These are phyloP conservation scores for Kalaharituber pfeilii DNA, from an alignment of 2,329 filamentous ascomycete species.

Conservation along the genomic window DNA sequence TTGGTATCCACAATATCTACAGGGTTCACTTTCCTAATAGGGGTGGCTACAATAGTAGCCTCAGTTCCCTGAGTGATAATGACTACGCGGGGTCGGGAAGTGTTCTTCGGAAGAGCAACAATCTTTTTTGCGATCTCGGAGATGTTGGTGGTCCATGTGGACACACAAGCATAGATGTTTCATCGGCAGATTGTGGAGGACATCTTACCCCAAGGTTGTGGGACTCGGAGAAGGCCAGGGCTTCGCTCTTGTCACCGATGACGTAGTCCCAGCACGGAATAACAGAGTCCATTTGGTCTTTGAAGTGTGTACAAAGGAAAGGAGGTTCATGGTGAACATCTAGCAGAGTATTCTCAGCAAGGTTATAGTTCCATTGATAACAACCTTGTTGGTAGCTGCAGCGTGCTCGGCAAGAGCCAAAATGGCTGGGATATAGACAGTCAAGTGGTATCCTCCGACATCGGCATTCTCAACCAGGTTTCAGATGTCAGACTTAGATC, in stretches of 20 bases:
- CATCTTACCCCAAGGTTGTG: conserved; percentile 56
- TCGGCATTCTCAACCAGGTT: conserved; percentile 72
- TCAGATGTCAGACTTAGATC: conserved; percentile 77
- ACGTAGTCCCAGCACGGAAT: conserved; percentile 89
- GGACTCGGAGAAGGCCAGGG: conserved; percentile 66
- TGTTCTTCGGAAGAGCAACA: conserved; percentile 84
- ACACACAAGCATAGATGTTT: too few species aligned
- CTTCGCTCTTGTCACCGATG: conserved; percentile 94
- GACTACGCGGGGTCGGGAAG: conserved; percentile 61
- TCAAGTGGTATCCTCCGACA: conserved; percentile 93
- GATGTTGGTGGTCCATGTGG: conserved; percentile 48
- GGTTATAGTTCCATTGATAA: too few species aligned
- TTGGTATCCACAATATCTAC: conserved; percentile 87
- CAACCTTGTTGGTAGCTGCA: conserved; percentile 69
- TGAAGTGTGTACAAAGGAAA: conserved; percentile 96
- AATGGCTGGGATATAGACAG: conserved; percentile 81
- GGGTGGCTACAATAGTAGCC: conserved; percentile 68
- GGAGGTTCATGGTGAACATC: conserved; percentile 80
- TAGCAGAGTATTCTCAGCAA: conserved; percentile 20
- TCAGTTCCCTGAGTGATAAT: conserved; percentile 92
- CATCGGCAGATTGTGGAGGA: too few species aligned
- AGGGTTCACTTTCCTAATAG: conserved; percentile 61
- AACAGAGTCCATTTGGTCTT: conserved; percentile 74
- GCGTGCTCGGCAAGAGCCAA: conserved; percentile 82
- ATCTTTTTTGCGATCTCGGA: conserved; percentile 71